These are phyloP conservation scores for Aspergillus tubingensis DNA, from an alignment of 2,329 filamentous ascomycete species.

Conservation along the genomic window DNA sequence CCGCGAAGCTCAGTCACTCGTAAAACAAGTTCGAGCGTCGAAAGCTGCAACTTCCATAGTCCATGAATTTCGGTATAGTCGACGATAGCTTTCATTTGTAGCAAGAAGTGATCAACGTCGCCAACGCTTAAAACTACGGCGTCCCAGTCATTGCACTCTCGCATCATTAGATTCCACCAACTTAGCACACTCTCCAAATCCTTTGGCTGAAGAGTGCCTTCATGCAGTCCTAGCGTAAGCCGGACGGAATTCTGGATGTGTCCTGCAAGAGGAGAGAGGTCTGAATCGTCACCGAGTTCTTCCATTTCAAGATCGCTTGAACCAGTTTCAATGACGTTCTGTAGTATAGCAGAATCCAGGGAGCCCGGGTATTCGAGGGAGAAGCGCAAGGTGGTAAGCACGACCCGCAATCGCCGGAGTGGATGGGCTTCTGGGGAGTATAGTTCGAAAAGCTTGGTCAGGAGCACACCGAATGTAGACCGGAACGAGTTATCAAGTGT, in stretches of 20 bases:
- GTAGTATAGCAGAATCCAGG: conserved; percentile 29
- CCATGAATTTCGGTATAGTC: conserved; percentile 62
- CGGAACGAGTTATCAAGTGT: conserved; percentile 31
- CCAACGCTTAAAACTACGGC: conserved; percentile 51
- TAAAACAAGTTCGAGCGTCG: conserved; percentile 52
- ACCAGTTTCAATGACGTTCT: conserved; percentile 32
- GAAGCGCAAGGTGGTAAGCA: conserved; percentile 39
- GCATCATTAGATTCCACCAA: conserved; percentile 45
- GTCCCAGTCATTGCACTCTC: conserved; percentile 46
- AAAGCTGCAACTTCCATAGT: conserved; percentile 52
- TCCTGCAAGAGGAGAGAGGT: conserved; percentile 27
- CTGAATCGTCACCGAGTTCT: conserved; percentile 29
- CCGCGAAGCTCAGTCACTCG: conserved; percentile 51
- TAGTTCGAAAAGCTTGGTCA: conserved; percentile 36
- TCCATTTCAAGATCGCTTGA: conserved; percentile 19
- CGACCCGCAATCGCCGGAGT: conserved; percentile 40
- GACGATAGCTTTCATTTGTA: conserved; percentile 55
- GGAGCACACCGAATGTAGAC: conserved; percentile 28
- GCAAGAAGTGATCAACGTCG: conserved; percentile 51
- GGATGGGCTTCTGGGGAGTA: conserved; percentile 36
- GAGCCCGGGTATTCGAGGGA: conserved; percentile 34
- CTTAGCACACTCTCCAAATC: conserved; percentile 34
- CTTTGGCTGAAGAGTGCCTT: conserved; percentile 31
- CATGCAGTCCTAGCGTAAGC: conserved; percentile 37
- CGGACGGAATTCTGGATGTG: conserved; percentile 39